These are phyloP conservation scores for Cystobasidiopsis lactophilus DNA, from an alignment of 768 basidiomycete genomes.

Conservation along the genomic window DNA sequence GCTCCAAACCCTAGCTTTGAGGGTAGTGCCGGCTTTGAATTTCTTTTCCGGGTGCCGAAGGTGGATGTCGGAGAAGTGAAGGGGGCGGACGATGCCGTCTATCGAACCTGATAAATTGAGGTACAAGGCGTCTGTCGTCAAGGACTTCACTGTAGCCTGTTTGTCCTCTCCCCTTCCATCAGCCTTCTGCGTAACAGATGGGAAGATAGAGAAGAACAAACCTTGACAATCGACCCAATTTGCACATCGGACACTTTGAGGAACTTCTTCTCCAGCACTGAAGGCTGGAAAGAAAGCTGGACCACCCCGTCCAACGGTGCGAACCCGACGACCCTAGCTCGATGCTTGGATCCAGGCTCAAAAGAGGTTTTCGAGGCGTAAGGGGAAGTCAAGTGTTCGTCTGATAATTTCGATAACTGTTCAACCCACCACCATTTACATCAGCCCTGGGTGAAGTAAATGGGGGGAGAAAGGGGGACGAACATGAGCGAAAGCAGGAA, in stretches of 20 bases:
- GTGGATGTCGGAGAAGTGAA: slow-evolving; percentile 83
- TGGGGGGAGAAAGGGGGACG: slow-evolving; percentile 22
- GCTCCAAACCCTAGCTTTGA: slow-evolving; percentile 68
- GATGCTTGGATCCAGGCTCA: slow-evolving; percentile 50
- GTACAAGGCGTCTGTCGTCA: slow-evolving; percentile 61
- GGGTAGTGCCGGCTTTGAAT: slow-evolving; percentile 57
- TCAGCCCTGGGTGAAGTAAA: background rate
- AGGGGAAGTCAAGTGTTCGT: slow-evolving; percentile 67
- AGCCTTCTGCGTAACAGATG: background rate
- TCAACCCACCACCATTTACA: background rate
- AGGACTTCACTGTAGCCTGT: slow-evolving; percentile 48
- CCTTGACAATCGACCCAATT: slow-evolving; percentile 69
- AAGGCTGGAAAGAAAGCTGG: slow-evolving; percentile 64
- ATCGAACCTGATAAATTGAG: slow-evolving; percentile 67
- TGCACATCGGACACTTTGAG: slow-evolving; percentile 57
- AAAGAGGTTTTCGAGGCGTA: slow-evolving; percentile 33
- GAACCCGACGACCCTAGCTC: slow-evolving; percentile 67
- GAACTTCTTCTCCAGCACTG: slow-evolving; percentile 65
- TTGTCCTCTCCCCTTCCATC: background rate
- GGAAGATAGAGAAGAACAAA: slow-evolving; percentile 20
- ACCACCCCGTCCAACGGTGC: slow-evolving; percentile 67
- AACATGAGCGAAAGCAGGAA: slow-evolving; percentile 74
- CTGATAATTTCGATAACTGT: slow-evolving; percentile 82
- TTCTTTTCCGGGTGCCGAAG: slow-evolving; percentile 72
- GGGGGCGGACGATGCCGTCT: slow-evolving; percentile 81